A percentile compares a stretch with the other conserved stretches of the same genome.
phyloP scores from a whole-genome alignment of 129 eudicot species.

The Rutidosis leptorrhynchoides region DNA sequence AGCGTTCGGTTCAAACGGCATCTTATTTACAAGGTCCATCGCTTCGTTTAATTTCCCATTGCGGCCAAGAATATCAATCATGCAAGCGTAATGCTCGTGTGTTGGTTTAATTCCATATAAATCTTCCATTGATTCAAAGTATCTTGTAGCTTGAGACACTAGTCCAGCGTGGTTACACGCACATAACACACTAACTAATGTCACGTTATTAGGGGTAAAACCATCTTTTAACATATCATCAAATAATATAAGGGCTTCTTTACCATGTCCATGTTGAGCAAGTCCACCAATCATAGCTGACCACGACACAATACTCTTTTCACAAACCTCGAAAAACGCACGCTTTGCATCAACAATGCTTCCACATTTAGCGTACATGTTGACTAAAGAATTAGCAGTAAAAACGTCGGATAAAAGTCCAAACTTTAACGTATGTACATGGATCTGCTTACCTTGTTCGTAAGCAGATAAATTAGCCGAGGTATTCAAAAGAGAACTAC shows the following conservation, averaged over 20 bases:
- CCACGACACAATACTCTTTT: conserved; percentile 75
- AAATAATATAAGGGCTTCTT: conserved; percentile 62
- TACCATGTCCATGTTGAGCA: conserved; percentile 87
- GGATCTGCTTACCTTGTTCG: conserved; percentile 90
- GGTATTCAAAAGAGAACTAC: conserved; percentile 78
- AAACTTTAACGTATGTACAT: conserved; percentile 59
- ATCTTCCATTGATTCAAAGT: conserved; percentile 59
- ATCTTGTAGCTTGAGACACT: conserved; percentile 53
- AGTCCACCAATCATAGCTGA: conserved; percentile 89
- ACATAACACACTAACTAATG: conserved; percentile 71
- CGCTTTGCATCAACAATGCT: conserved; percentile 59
- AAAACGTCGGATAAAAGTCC: conserved; percentile 61
- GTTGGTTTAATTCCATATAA: conserved; percentile 54
- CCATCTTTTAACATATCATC: conserved; percentile 64
- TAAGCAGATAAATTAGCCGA: conserved; percentile 76
- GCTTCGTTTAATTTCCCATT: conserved; percentile 71
- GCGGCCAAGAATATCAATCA: conserved; percentile 83
- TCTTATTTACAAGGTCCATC: conserved; percentile 51
- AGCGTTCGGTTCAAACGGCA: conserved; percentile 84
- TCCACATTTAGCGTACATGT: conserved; percentile 95
- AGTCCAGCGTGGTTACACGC: conserved; percentile 91
- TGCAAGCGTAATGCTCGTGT: conserved; percentile 87
- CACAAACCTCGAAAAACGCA: conserved; percentile 57
- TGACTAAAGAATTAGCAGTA: conserved; percentile 76
- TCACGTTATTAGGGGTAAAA: conserved; percentile 64